A percentile compares a stretch with the other conserved stretches of the same genome.
Evolutionary conservation across 73 alveolate species (phyloP).

Genomic region (Effrenium voratum): DNA sequence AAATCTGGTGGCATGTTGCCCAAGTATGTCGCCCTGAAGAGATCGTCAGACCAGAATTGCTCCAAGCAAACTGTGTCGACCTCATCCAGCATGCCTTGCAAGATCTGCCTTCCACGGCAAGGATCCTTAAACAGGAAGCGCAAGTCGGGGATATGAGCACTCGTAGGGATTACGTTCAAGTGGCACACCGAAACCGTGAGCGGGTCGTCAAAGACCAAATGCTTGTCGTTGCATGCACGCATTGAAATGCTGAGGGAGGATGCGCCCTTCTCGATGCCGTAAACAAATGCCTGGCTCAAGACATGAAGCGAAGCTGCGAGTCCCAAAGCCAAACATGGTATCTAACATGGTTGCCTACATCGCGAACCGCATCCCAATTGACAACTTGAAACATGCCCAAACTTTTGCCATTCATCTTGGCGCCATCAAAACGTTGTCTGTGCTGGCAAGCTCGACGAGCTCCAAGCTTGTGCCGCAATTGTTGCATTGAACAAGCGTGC

Average conservation of each 20-base stretch:
- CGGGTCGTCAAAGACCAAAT: constrained; percentile 42
- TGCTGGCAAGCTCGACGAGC: neutral
- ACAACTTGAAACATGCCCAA: too few species aligned
- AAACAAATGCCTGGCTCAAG: too few species aligned
- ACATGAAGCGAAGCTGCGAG: too few species aligned
- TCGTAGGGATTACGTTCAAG: constrained; percentile 29
- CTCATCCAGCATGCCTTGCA: constrained; percentile 14
- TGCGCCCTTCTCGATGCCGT: constrained; percentile 28
- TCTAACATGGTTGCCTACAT: too few species aligned
- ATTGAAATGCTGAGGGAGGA: constrained; percentile 33
- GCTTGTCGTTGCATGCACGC: constrained; percentile 24
- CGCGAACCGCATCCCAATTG: too few species aligned
- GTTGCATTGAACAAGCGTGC: constrained; percentile 41
- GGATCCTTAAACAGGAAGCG: constrained; percentile 40
- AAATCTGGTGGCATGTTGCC: neutral
- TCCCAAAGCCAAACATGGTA: too few species aligned
- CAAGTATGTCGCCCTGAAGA: neutral
- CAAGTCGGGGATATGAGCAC: constrained; percentile 24
- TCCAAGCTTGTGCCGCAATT: neutral
- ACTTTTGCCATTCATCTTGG: too few species aligned
- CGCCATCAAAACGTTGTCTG: constrained; percentile 50
- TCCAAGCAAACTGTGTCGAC: constrained; percentile 26
- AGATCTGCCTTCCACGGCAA: constrained; percentile 12
- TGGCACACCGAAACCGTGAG: constrained; percentile 36
- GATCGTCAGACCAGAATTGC: constrained; percentile 23